phyloP scores from a whole-genome alignment of 352 stramenopile species.

The Phytophthora europaea region DNA sequence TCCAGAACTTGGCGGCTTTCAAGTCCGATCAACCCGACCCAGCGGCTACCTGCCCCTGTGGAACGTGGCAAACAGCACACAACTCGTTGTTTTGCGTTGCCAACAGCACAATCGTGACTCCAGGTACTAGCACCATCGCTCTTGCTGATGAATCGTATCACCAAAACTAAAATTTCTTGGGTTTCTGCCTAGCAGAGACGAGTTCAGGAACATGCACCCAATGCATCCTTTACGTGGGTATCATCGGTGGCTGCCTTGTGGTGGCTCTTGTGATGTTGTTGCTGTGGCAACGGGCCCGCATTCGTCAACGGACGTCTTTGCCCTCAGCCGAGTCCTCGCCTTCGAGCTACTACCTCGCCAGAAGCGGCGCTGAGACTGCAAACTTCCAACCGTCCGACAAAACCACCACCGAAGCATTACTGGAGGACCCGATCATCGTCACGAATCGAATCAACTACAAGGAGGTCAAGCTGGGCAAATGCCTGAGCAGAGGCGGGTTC shows the following conservation, averaged over 20 bases:
- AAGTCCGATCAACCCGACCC: conserved; percentile 35
- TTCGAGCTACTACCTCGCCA: conserved; percentile 37
- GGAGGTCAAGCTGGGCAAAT: conserved; percentile 47
- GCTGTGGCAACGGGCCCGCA: conserved; percentile 26
- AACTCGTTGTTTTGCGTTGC: conserved; percentile 45
- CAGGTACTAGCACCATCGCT: conserved; percentile 8
- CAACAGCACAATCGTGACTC: conserved; percentile 3
- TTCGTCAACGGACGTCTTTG: conserved; percentile 5
- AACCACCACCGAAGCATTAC: conserved; percentile 33
- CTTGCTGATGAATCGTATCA: neutral
- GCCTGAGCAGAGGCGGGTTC: conserved; percentile 53
- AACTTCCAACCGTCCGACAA: conserved; percentile 38
- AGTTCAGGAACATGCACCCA: conserved; percentile 12
- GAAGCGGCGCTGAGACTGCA: conserved; percentile 32
- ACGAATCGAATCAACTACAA: conserved; percentile 58
- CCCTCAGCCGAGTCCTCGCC: conserved; percentile 25
- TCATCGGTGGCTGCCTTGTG: conserved; percentile 35
- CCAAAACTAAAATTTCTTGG: conserved; percentile 1
- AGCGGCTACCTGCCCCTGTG: conserved; percentile 24
- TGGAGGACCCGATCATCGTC: conserved; percentile 58
- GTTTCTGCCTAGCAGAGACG: conserved; percentile 7
- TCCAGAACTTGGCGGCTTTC: conserved; percentile 36
- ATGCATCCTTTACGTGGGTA: conserved; percentile 24
- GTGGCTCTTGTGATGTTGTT: conserved; percentile 35
- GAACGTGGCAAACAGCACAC: conserved; percentile 43